A percentile compares a stretch with the other conserved stretches of the same genome.
These are phyloP conservation scores for Saccharum officinarum DNA, from an alignment of 176 grass and related monocot species.

Conservation along the genomic window DNA sequence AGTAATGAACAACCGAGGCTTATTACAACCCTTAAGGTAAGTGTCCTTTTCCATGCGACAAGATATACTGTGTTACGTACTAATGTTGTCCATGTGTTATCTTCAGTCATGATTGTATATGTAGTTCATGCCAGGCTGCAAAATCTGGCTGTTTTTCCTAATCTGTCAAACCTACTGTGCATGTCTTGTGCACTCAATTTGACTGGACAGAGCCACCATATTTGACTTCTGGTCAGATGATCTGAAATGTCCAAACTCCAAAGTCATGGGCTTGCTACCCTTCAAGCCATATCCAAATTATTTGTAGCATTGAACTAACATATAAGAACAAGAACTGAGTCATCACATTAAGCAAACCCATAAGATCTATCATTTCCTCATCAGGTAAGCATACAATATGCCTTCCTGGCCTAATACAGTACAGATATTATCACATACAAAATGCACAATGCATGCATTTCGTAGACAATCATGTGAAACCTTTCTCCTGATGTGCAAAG, in stretches of 20 bases:
- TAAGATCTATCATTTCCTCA: neutral
- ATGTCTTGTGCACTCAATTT: slow-evolving; percentile 8
- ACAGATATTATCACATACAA: neutral
- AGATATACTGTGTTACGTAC: neutral
- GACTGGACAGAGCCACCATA: neutral
- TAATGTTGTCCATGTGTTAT: neutral
- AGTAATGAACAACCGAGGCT: slow-evolving; percentile 78
- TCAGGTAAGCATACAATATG: slow-evolving; percentile 12
- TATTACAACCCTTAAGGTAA: slow-evolving; percentile 85
- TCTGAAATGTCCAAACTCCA: neutral
- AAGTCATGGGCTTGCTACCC: neutral
- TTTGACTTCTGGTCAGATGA: neutral
- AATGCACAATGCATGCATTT: neutral
- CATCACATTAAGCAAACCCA: neutral
- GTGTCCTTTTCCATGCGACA: neutral
- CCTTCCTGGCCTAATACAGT: neutral
- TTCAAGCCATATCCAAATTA: slow-evolving; percentile 6
- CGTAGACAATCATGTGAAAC: neutral
- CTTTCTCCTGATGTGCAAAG: neutral
- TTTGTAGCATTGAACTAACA: slow-evolving; percentile 7
- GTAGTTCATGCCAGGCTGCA: neutral
- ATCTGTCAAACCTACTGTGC: neutral
- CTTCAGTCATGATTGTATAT: neutral
- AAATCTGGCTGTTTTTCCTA: neutral
- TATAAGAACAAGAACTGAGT: neutral